phyloP scores from a whole-genome alignment of 768 basidiomycete species.

The Dacryopinax spathularia region DNA sequence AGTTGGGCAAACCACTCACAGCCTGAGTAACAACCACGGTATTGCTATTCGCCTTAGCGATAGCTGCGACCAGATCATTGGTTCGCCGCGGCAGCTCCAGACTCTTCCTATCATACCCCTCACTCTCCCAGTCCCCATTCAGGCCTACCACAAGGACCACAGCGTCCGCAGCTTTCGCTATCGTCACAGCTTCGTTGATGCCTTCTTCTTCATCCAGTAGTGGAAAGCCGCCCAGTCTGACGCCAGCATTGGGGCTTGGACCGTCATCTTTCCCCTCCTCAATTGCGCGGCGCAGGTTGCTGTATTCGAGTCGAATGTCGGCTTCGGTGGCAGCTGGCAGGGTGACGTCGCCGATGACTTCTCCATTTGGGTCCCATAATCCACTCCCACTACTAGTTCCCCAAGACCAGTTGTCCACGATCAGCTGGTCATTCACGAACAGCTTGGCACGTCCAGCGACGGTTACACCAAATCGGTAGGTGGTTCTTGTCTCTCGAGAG shows the following conservation, averaged over 20 bases:
- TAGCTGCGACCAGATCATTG: conserved; percentile 52
- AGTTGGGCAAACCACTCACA: conserved; percentile 25
- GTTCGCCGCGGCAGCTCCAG: conserved; percentile 57
- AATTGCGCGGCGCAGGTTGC: conserved; percentile 59
- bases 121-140: conserved; percentile 64
- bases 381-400: no score
- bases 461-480: conserved; percentile 23
- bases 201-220: conserved; percentile 44
- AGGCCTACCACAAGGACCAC: conserved; percentile 65
- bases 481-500: no score
- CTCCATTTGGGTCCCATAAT: conserved; percentile 48
- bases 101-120: conserved; percentile 57
- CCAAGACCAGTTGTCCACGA: neutral
- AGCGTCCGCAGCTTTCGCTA: conserved; percentile 56
- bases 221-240: conserved; percentile 63
- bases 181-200: conserved; percentile 45
- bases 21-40: conserved; percentile 64
- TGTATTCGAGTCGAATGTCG: conserved; percentile 50
- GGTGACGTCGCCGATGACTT: conserved; percentile 43
- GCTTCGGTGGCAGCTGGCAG: conserved; percentile 43
- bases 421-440: conserved; percentile 30
- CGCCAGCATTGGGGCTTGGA: conserved; percentile 33
- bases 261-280: conserved; percentile 51
- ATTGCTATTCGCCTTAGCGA: conserved; percentile 50
- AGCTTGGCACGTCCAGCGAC: conserved; percentile 39